Base-by-base conservation (phyloP, 805 yeast species). In the Cyberlindnera japonica region DNA sequence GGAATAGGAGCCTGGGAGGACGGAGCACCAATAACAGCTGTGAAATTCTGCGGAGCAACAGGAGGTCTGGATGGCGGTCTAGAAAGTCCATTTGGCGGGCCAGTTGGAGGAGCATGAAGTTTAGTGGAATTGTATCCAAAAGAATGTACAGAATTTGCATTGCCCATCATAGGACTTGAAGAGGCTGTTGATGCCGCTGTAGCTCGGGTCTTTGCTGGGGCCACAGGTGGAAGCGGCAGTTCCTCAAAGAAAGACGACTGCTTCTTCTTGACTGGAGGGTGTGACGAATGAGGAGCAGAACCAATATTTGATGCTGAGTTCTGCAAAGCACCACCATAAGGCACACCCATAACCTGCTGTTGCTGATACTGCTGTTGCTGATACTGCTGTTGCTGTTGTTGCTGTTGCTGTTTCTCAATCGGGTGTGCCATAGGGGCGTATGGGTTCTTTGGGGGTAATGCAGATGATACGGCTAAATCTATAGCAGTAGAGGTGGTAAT, bases 201-300 rank as follows among this genome's bases (percentile, higher is more conserved):
- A 15, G 37, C 37, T 14, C 41, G 34, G 4, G 49, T 16, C 22
- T 33, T 41, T 13, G 17, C 30, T 16, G 36, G 24, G 9, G 49
- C 55, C 16, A 49, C 45, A 21, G 57, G 59, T 9, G 64, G 47
- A 7, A 71, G 49, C 4, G 85, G 85, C 27, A 77, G 55, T 40
- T 80, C 87, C 39, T 76, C 81, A 53, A 77, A 80, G 52, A 81
- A 77, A 9, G 76, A 61, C 1, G 59, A 48, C 28, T 48, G 54
- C 17, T 55, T 54, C 52, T 73, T 69, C 44, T 54, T 59, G 10
- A 58, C 42, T 9, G 22, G 32, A n/a, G 47, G 40, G 18, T 45
- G 40, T n/a, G 37, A 26, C 9, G 34, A 22, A 11, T 35, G 27
- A 6, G 38, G 39, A 5, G 36, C 20, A 32, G 30, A n/a, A 33